phyloP scores from a whole-genome alignment of 2,329 filamentous ascomycete genomes.

The Fusarium sp. region DNA sequence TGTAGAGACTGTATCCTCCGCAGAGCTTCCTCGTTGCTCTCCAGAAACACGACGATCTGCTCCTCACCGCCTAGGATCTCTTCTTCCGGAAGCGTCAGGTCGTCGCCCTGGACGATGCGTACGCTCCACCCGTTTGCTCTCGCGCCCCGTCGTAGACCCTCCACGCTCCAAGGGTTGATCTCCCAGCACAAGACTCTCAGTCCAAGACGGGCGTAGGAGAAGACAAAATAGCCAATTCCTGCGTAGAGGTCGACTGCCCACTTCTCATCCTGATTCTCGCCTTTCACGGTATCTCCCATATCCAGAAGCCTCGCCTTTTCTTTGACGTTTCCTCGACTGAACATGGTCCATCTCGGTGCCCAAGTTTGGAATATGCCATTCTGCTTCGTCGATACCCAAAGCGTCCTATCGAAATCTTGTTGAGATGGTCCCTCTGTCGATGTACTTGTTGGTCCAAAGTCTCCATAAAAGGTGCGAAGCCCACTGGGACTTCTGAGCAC shows the following conservation, averaged over 20 bases:
- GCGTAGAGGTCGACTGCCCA: constrained; percentile 86
- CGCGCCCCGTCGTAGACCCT: constrained; percentile 83
- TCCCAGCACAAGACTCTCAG: constrained; percentile 87
- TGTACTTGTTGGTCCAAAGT: constrained; percentile 71
- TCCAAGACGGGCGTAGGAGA: constrained; percentile 80
- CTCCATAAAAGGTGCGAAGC: constrained; percentile 76
- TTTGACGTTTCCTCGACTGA: constrained; percentile 87
- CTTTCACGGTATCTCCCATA: constrained; percentile 49
- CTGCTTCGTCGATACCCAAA: constrained; percentile 84
- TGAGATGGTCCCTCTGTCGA: constrained; percentile 43
- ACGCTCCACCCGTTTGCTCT: constrained; percentile 73
- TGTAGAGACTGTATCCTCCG: constrained; percentile 52
- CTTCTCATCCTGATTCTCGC: constrained; percentile 27
- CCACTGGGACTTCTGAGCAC: constrained; percentile 77
- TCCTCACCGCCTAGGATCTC: constrained; percentile 56
- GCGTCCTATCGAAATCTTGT: constrained; percentile 71
- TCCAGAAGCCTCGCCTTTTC: constrained; percentile 83
- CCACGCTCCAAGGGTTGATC: constrained; percentile 87
- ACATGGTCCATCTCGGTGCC: constrained; percentile 94
- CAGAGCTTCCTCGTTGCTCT: constrained; percentile 71
- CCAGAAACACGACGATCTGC: constrained; percentile 74
- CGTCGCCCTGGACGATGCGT: constrained; percentile 59
- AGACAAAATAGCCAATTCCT: constrained; percentile 94
- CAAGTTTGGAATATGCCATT: constrained; percentile 85
- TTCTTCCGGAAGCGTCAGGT: constrained; percentile 51